Evolutionary conservation across 2,329 filamentous ascomycete genomes (phyloP).

Genomic region (Sclerotinia nivalis): DNA sequence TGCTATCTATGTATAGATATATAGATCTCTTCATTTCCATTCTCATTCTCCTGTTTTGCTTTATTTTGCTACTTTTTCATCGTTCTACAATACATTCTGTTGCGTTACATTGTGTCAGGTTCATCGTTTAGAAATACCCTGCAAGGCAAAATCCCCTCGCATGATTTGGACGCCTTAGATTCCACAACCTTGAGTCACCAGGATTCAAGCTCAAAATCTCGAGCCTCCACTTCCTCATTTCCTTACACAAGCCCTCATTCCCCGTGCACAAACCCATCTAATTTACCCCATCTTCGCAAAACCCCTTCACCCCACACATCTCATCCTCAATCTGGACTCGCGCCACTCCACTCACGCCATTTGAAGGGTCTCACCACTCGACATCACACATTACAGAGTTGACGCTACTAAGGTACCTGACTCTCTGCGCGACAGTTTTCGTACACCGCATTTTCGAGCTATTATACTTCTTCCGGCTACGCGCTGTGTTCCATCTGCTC

Average conservation of each 20-base stretch:
- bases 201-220: conserved; percentile 13
- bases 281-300: conserved; percentile 10
- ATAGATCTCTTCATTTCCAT: neutral
- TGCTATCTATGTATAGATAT: conserved; percentile 2
- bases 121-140: conserved; percentile 12
- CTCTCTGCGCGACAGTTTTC: conserved; percentile 13
- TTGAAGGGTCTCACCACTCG: conserved; percentile 4
- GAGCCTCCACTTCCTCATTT: neutral
- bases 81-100: neutral
- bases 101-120: neutral
- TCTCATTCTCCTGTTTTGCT: neutral
- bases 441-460: conserved; percentile 10
- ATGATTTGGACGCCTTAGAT: neutral
- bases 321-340: conserved; percentile 13
- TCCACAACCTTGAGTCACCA: neutral
- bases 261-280: neutral
- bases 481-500: conserved; percentile 18
- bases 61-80: neutral
- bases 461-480: conserved; percentile 9
- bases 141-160: conserved; percentile 3
- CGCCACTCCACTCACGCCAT: conserved; percentile 1
- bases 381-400: neutral
- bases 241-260: neutral
- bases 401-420: neutral
- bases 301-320: neutral